Conservation (phyloP, 2,329 filamentous ascomycete genomes). For the Escovopsis sp. region DNA sequence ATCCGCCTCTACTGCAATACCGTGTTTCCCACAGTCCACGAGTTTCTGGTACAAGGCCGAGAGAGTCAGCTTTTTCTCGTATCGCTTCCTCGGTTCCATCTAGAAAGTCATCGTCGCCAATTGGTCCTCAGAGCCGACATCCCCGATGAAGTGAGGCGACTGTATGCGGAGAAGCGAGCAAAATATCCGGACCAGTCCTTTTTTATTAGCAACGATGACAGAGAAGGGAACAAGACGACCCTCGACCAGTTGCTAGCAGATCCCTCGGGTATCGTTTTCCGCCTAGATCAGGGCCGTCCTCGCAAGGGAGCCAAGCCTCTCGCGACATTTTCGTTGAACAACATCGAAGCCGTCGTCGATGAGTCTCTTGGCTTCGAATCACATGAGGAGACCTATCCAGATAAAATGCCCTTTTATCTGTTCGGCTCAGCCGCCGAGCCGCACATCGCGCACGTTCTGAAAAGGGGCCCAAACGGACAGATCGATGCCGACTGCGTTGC, state of each 20-base stretch:
- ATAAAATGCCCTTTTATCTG: background rate
- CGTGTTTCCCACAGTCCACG: slow-evolving; percentile 17
- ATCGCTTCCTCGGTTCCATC: slow-evolving; percentile 24
- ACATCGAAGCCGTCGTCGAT: background rate
- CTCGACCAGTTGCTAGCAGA: background rate
- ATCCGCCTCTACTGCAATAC: slow-evolving; percentile 22
- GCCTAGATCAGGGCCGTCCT: background rate
- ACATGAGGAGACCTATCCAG: too few species aligned
- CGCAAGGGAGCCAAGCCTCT: background rate
- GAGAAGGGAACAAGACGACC: background rate
- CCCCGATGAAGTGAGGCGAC: too few species aligned
- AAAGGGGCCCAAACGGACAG: slow-evolving; percentile 25
- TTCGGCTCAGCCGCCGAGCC: slow-evolving; percentile 12
- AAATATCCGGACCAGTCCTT: too few species aligned
- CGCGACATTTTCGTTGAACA: background rate
- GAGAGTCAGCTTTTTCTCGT: slow-evolving; percentile 17
- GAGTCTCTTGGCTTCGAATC: too few species aligned
- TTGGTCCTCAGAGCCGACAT: slow-evolving; percentile 17
- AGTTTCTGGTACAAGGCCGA: slow-evolving; percentile 24
- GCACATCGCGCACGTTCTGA: slow-evolving; percentile 29
- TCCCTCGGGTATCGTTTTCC: too few species aligned
- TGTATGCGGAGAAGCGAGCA: too few species aligned
- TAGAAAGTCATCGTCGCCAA: slow-evolving; percentile 25
- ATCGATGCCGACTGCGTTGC: slow-evolving; percentile 15
- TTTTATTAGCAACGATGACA: background rate